These are phyloP conservation scores for Dictyostelium firmibasis DNA, from an alignment of 78 protist genomes.

Conservation along the genomic window DNA sequence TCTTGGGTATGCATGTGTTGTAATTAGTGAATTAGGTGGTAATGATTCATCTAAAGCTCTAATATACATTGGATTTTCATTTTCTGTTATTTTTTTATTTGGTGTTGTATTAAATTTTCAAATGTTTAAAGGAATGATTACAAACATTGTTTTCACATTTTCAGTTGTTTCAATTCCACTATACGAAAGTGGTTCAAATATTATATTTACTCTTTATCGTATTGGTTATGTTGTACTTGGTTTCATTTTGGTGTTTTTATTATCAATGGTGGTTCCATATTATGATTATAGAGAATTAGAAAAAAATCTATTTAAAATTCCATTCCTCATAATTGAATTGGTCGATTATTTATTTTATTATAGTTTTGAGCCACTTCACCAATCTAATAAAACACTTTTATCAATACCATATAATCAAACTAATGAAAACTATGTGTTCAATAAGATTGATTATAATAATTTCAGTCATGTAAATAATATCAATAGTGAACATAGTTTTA, in stretches of 20 bases:
- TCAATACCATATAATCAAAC: neutral
- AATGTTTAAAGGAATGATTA: neutral
- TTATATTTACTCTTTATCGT: neutral
- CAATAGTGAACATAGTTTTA: neutral
- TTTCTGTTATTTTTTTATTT: neutral
- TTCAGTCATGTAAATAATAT: neutral
- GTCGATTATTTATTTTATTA: neutral
- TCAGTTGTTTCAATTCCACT: neutral
- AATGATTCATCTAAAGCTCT: neutral
- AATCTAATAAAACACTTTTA: neutral
- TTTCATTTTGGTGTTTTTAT: neutral
- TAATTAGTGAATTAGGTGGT: neutral
- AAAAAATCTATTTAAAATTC: neutral
- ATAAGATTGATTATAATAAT: neutral
- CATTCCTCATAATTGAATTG: neutral
- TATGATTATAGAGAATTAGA: neutral
- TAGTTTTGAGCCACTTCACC: neutral
- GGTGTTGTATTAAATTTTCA: neutral
- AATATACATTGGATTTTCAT: neutral
- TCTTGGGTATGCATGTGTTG: neutral
- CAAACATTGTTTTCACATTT: neutral
- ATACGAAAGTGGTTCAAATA: neutral
- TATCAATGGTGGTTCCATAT: neutral
- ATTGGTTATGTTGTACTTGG: slow-evolving; percentile 18
- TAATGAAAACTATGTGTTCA: neutral